Conservation (phyloP, 2,329 filamentous ascomycete species). For the Scopulariopsis brevicaulis region DNA sequence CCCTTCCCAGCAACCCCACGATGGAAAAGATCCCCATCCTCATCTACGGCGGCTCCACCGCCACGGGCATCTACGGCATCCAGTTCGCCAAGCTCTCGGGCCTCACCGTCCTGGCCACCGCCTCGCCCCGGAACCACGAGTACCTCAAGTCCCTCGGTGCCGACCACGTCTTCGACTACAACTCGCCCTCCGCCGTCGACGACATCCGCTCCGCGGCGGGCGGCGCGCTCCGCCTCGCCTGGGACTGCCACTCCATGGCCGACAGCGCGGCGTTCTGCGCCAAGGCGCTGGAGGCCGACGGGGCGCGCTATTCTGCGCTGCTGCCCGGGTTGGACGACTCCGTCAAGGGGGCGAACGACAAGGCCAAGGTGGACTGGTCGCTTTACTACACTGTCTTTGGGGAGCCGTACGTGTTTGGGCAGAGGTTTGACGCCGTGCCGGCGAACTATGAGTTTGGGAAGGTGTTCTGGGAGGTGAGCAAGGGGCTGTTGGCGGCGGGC, state of each 20-base stretch:
- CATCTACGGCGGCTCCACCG: constrained; percentile 34
- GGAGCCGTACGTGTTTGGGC: constrained; percentile 17
- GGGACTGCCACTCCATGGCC: constrained; percentile 12
- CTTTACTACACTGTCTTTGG: constrained; percentile 29
- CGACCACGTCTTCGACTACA: constrained; percentile 33
- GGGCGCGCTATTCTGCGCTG: constrained; percentile 27
- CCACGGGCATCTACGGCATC: constrained; percentile 37
- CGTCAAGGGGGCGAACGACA: constrained; percentile 28
- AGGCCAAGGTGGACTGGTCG: constrained; percentile 16
- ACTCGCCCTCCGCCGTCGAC: constrained; percentile 9
- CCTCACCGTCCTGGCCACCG: constrained; percentile 22
- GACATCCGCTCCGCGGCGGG: constrained; percentile 14
- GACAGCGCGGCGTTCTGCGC: constrained; percentile 17
- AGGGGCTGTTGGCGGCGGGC: constrained; percentile 20
- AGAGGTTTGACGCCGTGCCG: constrained; percentile 10
- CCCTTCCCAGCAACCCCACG: constrained; percentile 29
- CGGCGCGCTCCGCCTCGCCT: constrained; percentile 13
- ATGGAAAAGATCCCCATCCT: constrained; percentile 21
- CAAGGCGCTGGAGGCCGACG: constrained; percentile 14
- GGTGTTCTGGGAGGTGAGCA: constrained; percentile 22
- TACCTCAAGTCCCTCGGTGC: constrained; percentile 30
- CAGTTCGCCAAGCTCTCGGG: constrained; percentile 25
- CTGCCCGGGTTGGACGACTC: constrained; percentile 23
- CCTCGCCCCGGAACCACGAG: constrained; percentile 24
- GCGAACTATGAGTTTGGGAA: constrained; percentile 22